Base-by-base conservation (phyloP, 129 eudicot genomes). In the Flaveria brownii region DNA sequence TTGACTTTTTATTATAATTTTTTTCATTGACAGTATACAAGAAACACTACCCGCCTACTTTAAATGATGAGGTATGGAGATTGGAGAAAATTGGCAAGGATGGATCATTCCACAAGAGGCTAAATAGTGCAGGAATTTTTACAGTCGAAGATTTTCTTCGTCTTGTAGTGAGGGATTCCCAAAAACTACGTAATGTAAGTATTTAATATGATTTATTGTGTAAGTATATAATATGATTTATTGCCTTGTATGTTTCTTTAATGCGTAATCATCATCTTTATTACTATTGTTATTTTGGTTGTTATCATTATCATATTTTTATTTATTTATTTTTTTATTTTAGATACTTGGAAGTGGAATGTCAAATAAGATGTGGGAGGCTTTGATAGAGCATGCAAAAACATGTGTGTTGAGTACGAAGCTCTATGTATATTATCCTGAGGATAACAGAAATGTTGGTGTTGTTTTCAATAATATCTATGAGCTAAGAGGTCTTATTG, bases 331-430 rank as follows among this genome's bases (percentile, higher is more conserved):
- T n/a, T n/a, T n/a, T n/a, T 22, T 55, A 17, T 25, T 50, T 39
- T 84, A 92, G 97, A 92, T 84, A 33, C 96, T 92, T 80, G 97
- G 97, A 69, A 92, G 97, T 85, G 97, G 97, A 62, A 92, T 92
- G 97, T 92, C 97, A 5, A 92, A 92, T 84, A 92, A 85, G 86
- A 92, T 92, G 97, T 92, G 97, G 97, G 97, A 92, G 42, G 92
- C 91, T 79, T 89, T 89, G 68, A 41, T 92, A 45, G 97, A 92
- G 78, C 97, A 92, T 76, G 86, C 96, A 73, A 92, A 92, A 83
- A 92, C 97, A 30, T 89, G 96, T 68, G 92, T 87, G 41, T 65
- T 89, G 80, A 87, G 97, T 78, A 90, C 92, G 84, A 92, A 88
- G 83, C 88, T 87, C 57, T 92, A 92, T 80, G 87, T 92, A 8